These are phyloP conservation scores for Coemansia sp. DNA, from an alignment of 192 early-diverging fungal genomes.

Conservation along the genomic window DNA sequence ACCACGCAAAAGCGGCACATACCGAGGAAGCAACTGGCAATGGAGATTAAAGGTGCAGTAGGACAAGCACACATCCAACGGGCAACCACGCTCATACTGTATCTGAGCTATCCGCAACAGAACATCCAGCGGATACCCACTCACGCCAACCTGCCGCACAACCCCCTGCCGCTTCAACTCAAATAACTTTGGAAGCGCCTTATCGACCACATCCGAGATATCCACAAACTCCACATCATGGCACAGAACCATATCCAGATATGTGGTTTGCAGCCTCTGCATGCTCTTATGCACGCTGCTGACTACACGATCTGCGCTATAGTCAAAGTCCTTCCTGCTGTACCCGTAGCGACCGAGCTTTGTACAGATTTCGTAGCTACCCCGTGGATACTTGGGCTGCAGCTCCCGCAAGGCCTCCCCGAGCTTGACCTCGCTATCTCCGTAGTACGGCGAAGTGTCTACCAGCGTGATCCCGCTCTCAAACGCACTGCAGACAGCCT, in stretches of 20 bases:
- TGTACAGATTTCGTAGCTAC: slow-evolving; percentile 60
- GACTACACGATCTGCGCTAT: slow-evolving; percentile 47
- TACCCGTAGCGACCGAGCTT: slow-evolving; percentile 72
- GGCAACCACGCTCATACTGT: slow-evolving; percentile 50
- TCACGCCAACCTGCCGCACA: slow-evolving; percentile 62
- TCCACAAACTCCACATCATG: slow-evolving; percentile 78
- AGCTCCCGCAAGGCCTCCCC: slow-evolving; percentile 54
- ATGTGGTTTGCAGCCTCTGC: slow-evolving; percentile 54
- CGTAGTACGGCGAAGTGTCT: slow-evolving; percentile 73
- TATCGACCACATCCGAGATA: slow-evolving; percentile 48
- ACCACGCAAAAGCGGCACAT: slow-evolving; percentile 48
- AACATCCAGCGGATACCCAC: slow-evolving; percentile 62
- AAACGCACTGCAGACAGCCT: slow-evolving; percentile 22
- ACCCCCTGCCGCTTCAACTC: slow-evolving; percentile 49
- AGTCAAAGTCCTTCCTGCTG: slow-evolving; percentile 58
- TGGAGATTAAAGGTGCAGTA: slow-evolving; percentile 70
- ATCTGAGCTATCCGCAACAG: slow-evolving; percentile 54
- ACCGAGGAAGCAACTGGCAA: slow-evolving; percentile 52
- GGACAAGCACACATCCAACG: slow-evolving; percentile 58
- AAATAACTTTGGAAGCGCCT: slow-evolving; percentile 53
- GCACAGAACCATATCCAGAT: slow-evolving; percentile 64
- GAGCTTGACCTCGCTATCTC: slow-evolving; percentile 59
- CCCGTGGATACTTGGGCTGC: slow-evolving; percentile 53
- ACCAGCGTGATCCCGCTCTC: slow-evolving; percentile 57
- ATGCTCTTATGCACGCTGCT: slow-evolving; percentile 57